These are phyloP conservation scores for Amniculicola lignicola DNA, from an alignment of 495 filamentous ascomycete species.

Conservation along the genomic window DNA sequence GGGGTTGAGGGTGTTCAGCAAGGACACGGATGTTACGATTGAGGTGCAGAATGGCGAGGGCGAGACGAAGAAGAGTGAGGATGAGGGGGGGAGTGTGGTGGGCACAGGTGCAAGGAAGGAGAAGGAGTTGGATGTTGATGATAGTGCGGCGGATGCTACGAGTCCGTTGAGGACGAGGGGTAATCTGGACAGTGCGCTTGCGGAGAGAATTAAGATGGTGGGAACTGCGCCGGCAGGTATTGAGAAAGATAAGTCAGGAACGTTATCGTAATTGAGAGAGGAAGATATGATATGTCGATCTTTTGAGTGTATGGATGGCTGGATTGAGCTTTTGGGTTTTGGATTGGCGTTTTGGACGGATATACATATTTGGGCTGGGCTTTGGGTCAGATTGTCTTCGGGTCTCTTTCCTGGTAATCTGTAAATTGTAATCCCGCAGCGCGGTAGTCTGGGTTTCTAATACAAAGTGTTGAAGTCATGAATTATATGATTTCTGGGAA, in stretches of 20 bases:
- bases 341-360: too few relatives aligned
- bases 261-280: conserved; percentile 10
- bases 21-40: conserved; percentile 53
- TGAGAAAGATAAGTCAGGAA: conserved; percentile 16
- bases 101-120: conserved; percentile 1
- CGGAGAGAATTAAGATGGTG: conserved; percentile 9
- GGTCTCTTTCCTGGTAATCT: too few relatives aligned
- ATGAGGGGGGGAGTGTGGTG: conserved; percentile 18
- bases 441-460: too few relatives aligned
- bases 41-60: conserved; percentile 53
- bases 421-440: too few relatives aligned
- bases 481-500: too few relatives aligned
- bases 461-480: too few relatives aligned
- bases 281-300: neutral
- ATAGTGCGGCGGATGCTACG: conserved; percentile 34
- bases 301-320: neutral
- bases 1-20: conserved; percentile 70
- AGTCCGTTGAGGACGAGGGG: conserved; percentile 26
- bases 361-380: too few relatives aligned
- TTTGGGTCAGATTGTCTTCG: too few relatives aligned
- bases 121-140: conserved; percentile 28
- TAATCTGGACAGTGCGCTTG: conserved; percentile 17
- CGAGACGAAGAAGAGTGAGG: conserved; percentile 47
- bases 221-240: conserved; percentile 19
- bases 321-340: too few relatives aligned